Percentiles rank a stretch among this genome's conserved stretches.
phyloP scores from a whole-genome alignment of 164 flowering plant genomes.

The Vitis rotundifolia region DNA sequence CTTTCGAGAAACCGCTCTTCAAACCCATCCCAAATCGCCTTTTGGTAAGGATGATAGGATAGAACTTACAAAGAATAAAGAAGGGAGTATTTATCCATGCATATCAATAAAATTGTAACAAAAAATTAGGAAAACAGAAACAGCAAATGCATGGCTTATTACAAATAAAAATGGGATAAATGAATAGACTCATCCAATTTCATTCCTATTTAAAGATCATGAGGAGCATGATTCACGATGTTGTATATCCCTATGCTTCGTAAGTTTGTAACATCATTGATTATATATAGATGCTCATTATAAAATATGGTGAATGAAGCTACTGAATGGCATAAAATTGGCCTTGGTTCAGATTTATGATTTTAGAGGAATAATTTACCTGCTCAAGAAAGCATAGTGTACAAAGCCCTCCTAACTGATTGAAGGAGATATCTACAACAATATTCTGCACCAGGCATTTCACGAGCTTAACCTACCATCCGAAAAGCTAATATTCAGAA shows the following conservation, averaged over 20 bases:
- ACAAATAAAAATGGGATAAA: no score
- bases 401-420: conserved; percentile 73
- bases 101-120: not conserved
- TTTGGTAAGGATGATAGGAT: no score
- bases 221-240: not conserved
- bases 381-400: conserved; percentile 71
- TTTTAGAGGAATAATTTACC: conserved; percentile 32
- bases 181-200: no score
- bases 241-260: not conserved
- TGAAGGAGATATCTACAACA: conserved; percentile 73
- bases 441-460: conserved; percentile 68
- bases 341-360: not conserved
- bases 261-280: no score
- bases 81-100: not conserved
- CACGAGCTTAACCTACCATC: conserved; percentile 67
- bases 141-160: not conserved
- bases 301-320: not conserved
- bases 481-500: conserved; percentile 5
- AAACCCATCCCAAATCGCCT: no score
- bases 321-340: not conserved
- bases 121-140: not conserved
- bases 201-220: no score
- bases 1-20: no score
- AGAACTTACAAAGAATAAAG: not conserved
- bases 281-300: no score